Evolutionary conservation across 2,329 filamentous ascomycete species (phyloP).

Genomic region (Scytalidium sp.): DNA sequence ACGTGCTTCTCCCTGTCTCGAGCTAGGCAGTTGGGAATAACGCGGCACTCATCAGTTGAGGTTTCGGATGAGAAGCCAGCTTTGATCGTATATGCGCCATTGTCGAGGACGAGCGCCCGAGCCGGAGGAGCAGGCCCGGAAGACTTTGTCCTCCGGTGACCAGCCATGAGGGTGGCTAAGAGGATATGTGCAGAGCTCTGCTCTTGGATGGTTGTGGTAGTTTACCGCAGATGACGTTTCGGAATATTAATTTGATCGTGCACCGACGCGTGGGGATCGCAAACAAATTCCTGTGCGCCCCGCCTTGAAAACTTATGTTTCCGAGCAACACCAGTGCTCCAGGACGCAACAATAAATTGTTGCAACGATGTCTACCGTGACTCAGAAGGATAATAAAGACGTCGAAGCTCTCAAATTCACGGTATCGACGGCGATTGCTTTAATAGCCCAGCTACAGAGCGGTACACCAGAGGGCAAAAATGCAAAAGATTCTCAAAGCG

Average conservation of each 20-base stretch:
- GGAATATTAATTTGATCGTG: not conserved
- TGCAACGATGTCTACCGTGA: not conserved
- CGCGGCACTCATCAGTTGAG: conserved; percentile 51
- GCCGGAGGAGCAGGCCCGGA: conserved; percentile 50
- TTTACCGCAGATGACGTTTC: not conserved
- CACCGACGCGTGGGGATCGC: not conserved
- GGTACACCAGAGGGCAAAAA: conserved; percentile 6
- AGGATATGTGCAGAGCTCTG: not conserved
- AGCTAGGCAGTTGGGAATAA: conserved; percentile 86
- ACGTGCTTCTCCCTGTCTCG: conserved; percentile 75
- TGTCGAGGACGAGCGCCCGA: conserved; percentile 84
- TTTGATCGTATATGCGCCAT: conserved; percentile 89
- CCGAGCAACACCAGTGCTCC: not conserved
- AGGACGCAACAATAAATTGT: not conserved
- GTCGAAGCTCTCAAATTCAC: conserved; percentile 20
- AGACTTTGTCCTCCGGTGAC: conserved; percentile 46
- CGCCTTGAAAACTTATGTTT: not conserved
- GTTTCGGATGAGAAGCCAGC: conserved; percentile 63
- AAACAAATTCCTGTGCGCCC: not conserved
- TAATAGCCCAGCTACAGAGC: conserved; percentile 23
- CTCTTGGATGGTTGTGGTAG: not conserved
- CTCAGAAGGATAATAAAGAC: conserved; percentile 6
- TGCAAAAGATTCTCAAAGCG: conserved; percentile 2
- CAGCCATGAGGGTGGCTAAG: conserved; percentile 1
- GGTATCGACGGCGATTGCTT: conserved; percentile 15